Base-by-base conservation (phyloP, 345 rosid species). In the Eucalyptus tenuipes region DNA sequence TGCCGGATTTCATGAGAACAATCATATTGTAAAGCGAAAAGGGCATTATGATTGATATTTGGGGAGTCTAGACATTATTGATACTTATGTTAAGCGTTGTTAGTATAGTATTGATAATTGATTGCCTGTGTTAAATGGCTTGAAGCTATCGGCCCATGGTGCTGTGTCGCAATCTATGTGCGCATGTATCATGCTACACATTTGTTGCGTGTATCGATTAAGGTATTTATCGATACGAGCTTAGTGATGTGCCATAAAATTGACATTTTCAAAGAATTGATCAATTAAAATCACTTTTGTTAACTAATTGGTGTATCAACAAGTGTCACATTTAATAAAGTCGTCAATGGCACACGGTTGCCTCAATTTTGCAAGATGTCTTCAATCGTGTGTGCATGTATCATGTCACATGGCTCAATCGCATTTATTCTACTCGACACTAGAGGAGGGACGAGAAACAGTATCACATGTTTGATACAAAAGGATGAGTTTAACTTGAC, bases 91-190 rank as follows among this genome's bases (percentile, higher is more conserved):
- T 18, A 18, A 71, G 81, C 4, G 4, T 71, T 17, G 24, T 33
- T 71, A 71, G 27, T 10, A 75, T 37, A 11, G 82, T 40, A 75
- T 75, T 0, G 10, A 37, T 18, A 68, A 5, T 61, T 64, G 8
- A n/a, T 8, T 5, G 18, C 18, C 2, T 1, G 5, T n/a, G 75
- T 64, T 7, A 64, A 64, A 64, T n/a, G 37, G 75, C 37, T 14
- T 2, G 0, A 14, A 14, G 10, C 3, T 7, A 6, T 64, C 18
- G 2, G 18, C 75, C 17, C 20, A 6, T 64, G 37, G 37, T 6
- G 10, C 5, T 4, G 1, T 14, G 10, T 4, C 2, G 1, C 18
- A 10, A n/a, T 13, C 37, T n/a, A n/a, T n/a, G 8, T n/a, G 75
- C 9, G 2, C 37, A 64, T n/a, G 37, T 64, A n/a, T 64, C 18